Base-by-base conservation (phyloP, 495 filamentous ascomycete species). In the Hypoxylon perforatum region DNA sequence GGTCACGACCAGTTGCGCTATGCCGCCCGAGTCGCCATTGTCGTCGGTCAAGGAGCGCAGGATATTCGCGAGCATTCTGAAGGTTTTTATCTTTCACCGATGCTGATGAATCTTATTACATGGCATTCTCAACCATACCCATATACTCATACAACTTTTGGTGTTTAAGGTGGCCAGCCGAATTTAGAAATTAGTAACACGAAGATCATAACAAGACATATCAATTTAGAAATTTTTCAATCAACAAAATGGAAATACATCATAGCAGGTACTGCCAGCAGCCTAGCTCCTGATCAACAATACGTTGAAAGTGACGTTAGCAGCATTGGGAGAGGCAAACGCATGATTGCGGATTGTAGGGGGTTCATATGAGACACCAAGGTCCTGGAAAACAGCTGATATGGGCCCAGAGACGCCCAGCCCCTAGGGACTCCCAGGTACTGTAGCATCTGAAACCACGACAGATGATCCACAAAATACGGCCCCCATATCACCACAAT, bases 341-440 rank as follows among this genome's bases (percentile, higher is more conserved):
- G 42, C 61, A 57, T 71, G 63, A 64, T 68, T 53, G 51, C 61
- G 52, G 67, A 64, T 65, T 65, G 58, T 47, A 61, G 55, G 67
- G 71, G 50, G 61, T 18, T 15, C 15, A 49, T 21, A n/a, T 71
- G 71, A 71, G 65, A 73, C 71, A 42, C 44, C 39, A 39, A 44
- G 25, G 62, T 57, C 57, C 68, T 71, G 47, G 57, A 71, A 67
- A 73, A 73, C 71, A 71, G 61, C 64, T 69, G 64, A 73, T 71
- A 71, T 73, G 67, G 64, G 57, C 52, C 71, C 71, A 73, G 67
- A 44, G 39, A 17, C 33, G 39, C 42, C 48, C 33, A 59, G 41
- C 58, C 59, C 58, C 25, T n/a, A n/a, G n/a, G n/a, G n/a, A n/a
- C n/a, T n/a, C 65, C 58, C 46, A 22, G 49, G 23, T 59, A 48